A percentile compares a stretch with the other conserved stretches of the same genome.
phyloP scores from a whole-genome alignment of 176 grass and related monocot species.

The Aegilops tauschii region DNA sequence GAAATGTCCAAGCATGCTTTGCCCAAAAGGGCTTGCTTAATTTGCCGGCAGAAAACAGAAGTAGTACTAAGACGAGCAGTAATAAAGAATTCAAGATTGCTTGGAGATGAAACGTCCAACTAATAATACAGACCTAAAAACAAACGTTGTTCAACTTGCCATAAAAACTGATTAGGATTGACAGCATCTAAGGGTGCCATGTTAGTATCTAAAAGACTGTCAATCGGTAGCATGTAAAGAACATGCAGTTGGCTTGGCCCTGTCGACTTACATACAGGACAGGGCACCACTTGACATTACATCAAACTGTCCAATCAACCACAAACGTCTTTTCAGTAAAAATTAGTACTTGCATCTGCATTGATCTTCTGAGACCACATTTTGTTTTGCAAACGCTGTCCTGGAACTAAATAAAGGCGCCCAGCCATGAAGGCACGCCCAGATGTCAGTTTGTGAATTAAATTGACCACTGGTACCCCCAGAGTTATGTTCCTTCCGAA shows the following conservation, averaged over 20 bases:
- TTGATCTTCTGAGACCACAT: background rate
- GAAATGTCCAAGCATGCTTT: background rate
- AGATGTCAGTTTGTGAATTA: background rate
- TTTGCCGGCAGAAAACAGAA: background rate
- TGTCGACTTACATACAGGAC: background rate
- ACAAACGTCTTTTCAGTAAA: background rate
- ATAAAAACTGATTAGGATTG: background rate
- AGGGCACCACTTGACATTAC: background rate
- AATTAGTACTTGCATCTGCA: background rate
- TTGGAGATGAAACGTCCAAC: conserved; percentile 20
- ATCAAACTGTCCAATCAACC: conserved; percentile 8
- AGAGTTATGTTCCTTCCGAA: too few relatives aligned
- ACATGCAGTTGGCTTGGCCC: background rate
- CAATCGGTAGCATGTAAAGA: background rate
- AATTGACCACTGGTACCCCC: background rate
- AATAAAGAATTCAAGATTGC: conserved; percentile 16
- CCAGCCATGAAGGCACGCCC: background rate
- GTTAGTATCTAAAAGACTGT: background rate
- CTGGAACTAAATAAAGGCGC: background rate
- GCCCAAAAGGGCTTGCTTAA: too few relatives aligned
- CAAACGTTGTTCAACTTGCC: background rate
- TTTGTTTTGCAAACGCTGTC: background rate
- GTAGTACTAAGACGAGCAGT: background rate
- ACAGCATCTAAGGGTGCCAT: background rate
- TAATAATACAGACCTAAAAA: conserved; percentile 1